Conservation (phyloP, 2,329 filamentous ascomycete species). For the Alternaria sp. region DNA sequence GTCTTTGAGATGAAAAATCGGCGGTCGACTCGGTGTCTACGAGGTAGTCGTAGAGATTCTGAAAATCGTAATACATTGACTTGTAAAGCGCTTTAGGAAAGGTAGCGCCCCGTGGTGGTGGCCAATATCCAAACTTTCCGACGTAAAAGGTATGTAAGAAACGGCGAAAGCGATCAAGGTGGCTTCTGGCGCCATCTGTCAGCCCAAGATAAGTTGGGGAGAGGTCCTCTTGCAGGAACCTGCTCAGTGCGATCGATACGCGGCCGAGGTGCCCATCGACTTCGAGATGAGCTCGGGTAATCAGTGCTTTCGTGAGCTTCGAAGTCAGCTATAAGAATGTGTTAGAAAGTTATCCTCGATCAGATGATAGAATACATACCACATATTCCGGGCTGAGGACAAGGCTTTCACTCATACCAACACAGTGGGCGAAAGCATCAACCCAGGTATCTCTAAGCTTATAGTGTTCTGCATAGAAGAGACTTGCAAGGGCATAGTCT, state of each 20-base stretch:
- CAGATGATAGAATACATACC: slow-evolving; percentile 54
- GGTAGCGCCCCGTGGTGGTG: slow-evolving; percentile 63
- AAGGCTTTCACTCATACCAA: slow-evolving; percentile 75
- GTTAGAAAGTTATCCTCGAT: slow-evolving; percentile 7
- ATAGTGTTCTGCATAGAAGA: slow-evolving; percentile 74
- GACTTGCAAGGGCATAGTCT: slow-evolving; percentile 72
- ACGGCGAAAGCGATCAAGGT: slow-evolving; percentile 76
- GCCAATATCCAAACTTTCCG: slow-evolving; percentile 75
- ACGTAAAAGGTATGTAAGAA: slow-evolving; percentile 74
- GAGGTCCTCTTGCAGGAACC: slow-evolving; percentile 76
- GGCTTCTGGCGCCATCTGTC: slow-evolving; percentile 66
- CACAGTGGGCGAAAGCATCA: slow-evolving; percentile 79
- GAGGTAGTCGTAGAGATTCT: slow-evolving; percentile 74
- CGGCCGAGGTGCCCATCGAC: slow-evolving; percentile 70
- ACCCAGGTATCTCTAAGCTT: slow-evolving; percentile 72
- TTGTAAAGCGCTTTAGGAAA: slow-evolving; percentile 68
- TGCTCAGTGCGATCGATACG: slow-evolving; percentile 67
- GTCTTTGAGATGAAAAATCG: slow-evolving; percentile 60
- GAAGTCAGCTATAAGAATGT: slow-evolving; percentile 45
- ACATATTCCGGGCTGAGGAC: slow-evolving; percentile 67
- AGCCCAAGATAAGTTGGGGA: slow-evolving; percentile 73
- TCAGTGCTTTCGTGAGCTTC: slow-evolving; percentile 69
- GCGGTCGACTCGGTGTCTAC: slow-evolving; percentile 68
- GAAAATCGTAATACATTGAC: slow-evolving; percentile 74
- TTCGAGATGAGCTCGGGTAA: slow-evolving; percentile 69